Conservation (phyloP, 2,329 filamentous ascomycete genomes). For the Macrophomina phaseolina region DNA sequence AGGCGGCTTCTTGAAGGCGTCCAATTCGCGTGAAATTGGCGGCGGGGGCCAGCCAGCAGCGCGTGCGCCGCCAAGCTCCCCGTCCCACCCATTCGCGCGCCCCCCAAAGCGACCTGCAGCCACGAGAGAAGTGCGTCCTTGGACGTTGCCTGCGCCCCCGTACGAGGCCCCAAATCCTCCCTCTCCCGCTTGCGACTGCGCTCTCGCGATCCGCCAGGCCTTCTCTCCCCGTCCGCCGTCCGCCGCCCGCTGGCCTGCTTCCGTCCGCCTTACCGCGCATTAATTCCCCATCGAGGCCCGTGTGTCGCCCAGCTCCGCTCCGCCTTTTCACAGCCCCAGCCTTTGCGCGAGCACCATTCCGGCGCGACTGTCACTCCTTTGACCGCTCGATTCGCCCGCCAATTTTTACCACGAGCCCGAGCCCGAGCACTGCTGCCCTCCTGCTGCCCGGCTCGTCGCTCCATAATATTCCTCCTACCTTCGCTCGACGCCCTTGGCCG, state of each 20-base stretch:
- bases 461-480: not conserved
- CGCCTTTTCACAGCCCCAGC: constrained; percentile 25
- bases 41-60: not conserved
- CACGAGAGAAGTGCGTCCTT: constrained; percentile 9
- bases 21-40: constrained; percentile 7
- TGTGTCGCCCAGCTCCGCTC: constrained; percentile 20
- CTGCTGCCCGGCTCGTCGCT: not conserved
- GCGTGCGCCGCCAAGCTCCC: not conserved
- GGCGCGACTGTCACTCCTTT: constrained; percentile 24
- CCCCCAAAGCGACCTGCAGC: constrained; percentile 17
- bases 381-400: constrained; percentile 13
- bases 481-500: not conserved
- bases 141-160: not conserved
- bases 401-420: not conserved
- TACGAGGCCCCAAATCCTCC: not conserved
- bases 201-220: not conserved
- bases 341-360: constrained; percentile 19
- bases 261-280: not conserved
- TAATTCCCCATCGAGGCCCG: constrained; percentile 14
- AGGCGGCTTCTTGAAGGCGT: constrained; percentile 1
- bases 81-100: not conserved
- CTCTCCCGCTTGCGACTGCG: not conserved
- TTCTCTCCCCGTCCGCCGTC: not conserved
- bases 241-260: not conserved
- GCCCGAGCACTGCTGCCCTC: not conserved